Conservation (phyloP, 2,329 filamentous ascomycete species). For the Trichoderma brevicompactum region DNA sequence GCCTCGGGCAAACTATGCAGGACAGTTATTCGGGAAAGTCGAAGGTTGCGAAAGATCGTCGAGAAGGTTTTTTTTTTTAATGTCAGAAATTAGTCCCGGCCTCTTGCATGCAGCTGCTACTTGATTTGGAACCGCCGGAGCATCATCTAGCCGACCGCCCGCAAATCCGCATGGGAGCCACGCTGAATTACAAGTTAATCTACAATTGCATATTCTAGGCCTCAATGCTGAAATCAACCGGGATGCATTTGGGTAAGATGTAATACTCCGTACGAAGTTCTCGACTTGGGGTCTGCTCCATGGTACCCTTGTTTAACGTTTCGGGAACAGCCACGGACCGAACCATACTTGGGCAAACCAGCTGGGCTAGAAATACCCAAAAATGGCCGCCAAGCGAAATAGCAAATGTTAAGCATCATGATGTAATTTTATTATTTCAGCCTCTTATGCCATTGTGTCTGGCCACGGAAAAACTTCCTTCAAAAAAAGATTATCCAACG, state of each 20-base stretch:
- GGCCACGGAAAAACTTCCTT: neutral
- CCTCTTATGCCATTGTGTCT: neutral
- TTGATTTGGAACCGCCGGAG: neutral
- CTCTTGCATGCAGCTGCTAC: neutral
- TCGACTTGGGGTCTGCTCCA: neutral
- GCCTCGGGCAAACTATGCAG: neutral
- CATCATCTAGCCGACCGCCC: conserved; percentile 19
- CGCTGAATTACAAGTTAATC: neutral
- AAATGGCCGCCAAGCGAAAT: neutral
- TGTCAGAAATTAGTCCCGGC: conserved; percentile 20
- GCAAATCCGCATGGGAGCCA: neutral
- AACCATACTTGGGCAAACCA: neutral
- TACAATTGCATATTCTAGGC: neutral
- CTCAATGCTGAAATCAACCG: neutral
- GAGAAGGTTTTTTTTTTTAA: neutral
- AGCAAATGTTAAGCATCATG: neutral
- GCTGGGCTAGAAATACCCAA: neutral
- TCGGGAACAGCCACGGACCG: conserved; percentile 8
- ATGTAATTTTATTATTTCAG: neutral
- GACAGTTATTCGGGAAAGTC: neutral
- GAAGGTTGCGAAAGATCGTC: neutral
- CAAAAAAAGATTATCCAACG: neutral
- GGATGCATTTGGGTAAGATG: neutral
- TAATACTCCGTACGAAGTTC: neutral
- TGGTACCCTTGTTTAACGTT: neutral